A percentile compares a stretch with the other conserved stretches of the same genome.
Evolutionary conservation across 495 filamentous ascomycete genomes (phyloP).

Genomic region (Podospora australis): DNA sequence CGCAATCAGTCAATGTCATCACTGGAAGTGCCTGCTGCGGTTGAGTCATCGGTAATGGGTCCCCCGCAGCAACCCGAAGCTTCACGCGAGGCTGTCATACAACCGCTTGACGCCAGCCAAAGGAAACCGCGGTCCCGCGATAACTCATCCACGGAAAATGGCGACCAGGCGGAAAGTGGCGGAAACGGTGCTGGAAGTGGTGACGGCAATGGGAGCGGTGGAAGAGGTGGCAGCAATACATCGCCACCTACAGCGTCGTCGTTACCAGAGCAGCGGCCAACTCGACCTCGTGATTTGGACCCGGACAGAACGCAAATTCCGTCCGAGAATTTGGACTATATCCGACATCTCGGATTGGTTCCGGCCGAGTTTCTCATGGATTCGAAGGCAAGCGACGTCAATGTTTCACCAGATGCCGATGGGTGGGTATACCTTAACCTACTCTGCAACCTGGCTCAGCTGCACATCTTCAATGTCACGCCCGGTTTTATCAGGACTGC

Average conservation of each 20-base stretch:
- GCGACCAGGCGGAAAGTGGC: constrained; percentile 32
- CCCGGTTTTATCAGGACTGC: constrained; percentile 64
- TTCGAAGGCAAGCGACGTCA: constrained; percentile 16
- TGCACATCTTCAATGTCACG: constrained; percentile 73
- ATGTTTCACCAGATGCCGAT: constrained; percentile 46
- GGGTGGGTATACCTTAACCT: constrained; percentile 82
- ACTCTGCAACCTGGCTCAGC: constrained; percentile 70
- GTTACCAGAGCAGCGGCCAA: constrained; percentile 59
- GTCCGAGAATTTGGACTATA: constrained; percentile 67
- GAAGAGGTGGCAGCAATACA: constrained; percentile 23
- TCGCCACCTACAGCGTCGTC: constrained; percentile 38
- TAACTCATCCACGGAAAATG: constrained; percentile 31
- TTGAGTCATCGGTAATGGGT: constrained; percentile 6
- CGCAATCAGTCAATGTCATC: constrained; percentile 16
- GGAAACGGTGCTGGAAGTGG: constrained; percentile 29
- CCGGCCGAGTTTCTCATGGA: constrained; percentile 34
- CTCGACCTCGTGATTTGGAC: constrained; percentile 65
- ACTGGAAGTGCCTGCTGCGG: constrained; percentile 6
- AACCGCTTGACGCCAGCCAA: constrained; percentile 17
- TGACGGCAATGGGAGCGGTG: constrained; percentile 21
- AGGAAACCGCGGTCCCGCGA: constrained; percentile 33
- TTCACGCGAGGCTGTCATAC: constrained; percentile 35
- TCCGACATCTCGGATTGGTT: constrained; percentile 61
- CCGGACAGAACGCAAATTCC: constrained; percentile 59
- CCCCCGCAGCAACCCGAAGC: constrained; percentile 18